These are phyloP conservation scores for Pseudomonodictys pantanalensis DNA, from an alignment of 495 filamentous ascomycete genomes.

Conservation along the genomic window DNA sequence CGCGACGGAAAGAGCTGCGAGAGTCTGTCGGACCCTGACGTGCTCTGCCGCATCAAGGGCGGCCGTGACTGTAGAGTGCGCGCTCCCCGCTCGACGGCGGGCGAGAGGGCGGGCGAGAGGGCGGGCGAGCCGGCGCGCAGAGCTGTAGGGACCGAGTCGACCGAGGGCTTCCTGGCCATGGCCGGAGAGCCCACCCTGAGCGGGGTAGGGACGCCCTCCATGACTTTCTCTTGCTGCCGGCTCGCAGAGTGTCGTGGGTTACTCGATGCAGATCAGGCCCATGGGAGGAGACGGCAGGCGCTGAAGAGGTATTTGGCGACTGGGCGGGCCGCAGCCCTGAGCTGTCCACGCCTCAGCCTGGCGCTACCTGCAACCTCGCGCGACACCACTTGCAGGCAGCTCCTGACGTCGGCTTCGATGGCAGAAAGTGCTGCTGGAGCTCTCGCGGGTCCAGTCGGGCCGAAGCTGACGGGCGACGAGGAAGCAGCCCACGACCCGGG, in stretches of 20 bases:
- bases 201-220: slow-evolving; percentile 29
- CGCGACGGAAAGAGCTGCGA: slow-evolving; percentile 34
- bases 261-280: too few species aligned
- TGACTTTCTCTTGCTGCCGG: background rate
- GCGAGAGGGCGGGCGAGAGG: slow-evolving; percentile 28
- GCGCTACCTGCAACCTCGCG: too few species aligned
- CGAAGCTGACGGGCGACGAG: background rate
- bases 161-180: slow-evolving; percentile 13
- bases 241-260: background rate
- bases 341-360: too few species aligned
- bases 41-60: slow-evolving; percentile 18
- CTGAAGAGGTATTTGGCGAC: too few species aligned
- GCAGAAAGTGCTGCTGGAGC: too few species aligned
- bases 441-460: too few species aligned
- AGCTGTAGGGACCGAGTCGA: slow-evolving; percentile 18
- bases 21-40: slow-evolving; percentile 25
- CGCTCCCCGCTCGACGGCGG: slow-evolving; percentile 16
- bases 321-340: too few species aligned
- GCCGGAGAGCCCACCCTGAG: slow-evolving; percentile 28
- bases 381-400: too few species aligned
- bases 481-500: background rate
- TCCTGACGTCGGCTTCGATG: too few species aligned
- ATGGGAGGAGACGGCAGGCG: too few species aligned
- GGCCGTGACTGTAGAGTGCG: slow-evolving; percentile 4
- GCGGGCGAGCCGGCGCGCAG: slow-evolving; percentile 31